Evolutionary conservation across 306 rosid genomes (phyloP), one percentile per base, ranked within the genome.

Genomic region (Corylus americana): DNA sequence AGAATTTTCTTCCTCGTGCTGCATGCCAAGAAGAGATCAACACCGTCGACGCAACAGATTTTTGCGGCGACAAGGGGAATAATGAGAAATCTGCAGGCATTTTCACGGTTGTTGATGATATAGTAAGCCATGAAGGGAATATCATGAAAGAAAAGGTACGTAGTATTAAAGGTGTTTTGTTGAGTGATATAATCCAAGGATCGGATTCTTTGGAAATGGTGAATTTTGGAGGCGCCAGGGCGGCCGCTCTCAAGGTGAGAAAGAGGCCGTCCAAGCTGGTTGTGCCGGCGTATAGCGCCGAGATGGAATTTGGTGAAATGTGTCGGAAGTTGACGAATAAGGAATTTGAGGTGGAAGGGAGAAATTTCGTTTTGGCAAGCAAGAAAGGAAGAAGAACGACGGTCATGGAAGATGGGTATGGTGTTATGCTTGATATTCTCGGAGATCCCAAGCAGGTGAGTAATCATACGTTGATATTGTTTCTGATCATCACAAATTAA

Each of bases 381-480:
- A 82, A 83, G 86, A 83, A 77, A 69, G 89, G 89, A 53, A 82
- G 78, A 71, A 83, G 85, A 35, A 82, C 45, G 58, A 79, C 45
- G 58, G 61, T 55, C 50, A 77, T 86, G 82, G 89, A 86, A 61
- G 89, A 86, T 83, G 75, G 76, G 12, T 77, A 86, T 27, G 79
- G 72, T 27, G 76, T 74, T 57, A 22, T 77, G 79, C 68, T 80
- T 73, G 84, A 86, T 44, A 39, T 86, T 55, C 66, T 61, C 64
- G 89, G 82, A 44, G 86, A 86, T 80, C 80, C 82, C 57, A 86
- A 79, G 51, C 86, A 86, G 83, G 86, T 86, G 35, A 17, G 69
- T 31, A 67, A 35, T 50, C 14, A 48, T 58, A n/a, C 14, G 12
- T n/a, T 29, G 4, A 35, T 31, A 64, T 31, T 31, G 20, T 64